Evolutionary conservation across 2,329 filamentous ascomycete genomes (phyloP), one percentile per base, ranked within the genome.

Genomic region (Lecanoromycetidae sp.): DNA sequence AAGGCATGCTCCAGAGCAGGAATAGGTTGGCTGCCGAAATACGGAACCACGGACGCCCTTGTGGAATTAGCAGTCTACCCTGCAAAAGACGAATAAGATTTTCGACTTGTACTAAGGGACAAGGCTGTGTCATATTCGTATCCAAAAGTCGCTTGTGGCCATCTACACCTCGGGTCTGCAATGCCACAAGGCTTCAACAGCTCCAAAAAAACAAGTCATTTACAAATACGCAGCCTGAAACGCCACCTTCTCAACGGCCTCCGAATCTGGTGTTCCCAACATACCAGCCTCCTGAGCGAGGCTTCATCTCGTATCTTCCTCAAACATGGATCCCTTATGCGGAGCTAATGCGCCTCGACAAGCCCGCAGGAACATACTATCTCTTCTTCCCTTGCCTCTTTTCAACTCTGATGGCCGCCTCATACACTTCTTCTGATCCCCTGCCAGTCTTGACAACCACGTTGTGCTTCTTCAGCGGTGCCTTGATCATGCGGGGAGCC

Each of bases 401-500:
- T 68, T 88, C 84, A 47, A 87, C 86, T 0, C 71, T 91, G 2
- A 72, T 91, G 59, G 86, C 86, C 1, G 84, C 84, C 2, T 41
- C 48, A n/a, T 52, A 54, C 30, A 46, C 50, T 10, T 20, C 37
- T 5, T 52, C 44, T 46, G 57, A 36, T 53, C 56, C 19, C 48
- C 56, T 22, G 54, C 34, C 43, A 38, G 38, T 53, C 22, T 30
- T 50, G 17, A 37, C 51, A 29, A 52, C 48, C 19, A 56, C 46
- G 7, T 15, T 44, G n/a, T 48, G 49, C 23, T 55, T 55, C 39
- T 91, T 93, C 66, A 76, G 83, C 57, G 71, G 86, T 42, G 83
- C 85, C 3, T 62, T 93, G 36, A 75, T 94, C 55, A 91, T 94
- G 84, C 82, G 87, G 51, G 84, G 87, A 40, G 85, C 86, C 17